A percentile compares a stretch with the other conserved stretches of the same genome.
Conservation (phyloP, 1,139 yeast genomes). For the Entelexis paramagnoliae region DNA sequence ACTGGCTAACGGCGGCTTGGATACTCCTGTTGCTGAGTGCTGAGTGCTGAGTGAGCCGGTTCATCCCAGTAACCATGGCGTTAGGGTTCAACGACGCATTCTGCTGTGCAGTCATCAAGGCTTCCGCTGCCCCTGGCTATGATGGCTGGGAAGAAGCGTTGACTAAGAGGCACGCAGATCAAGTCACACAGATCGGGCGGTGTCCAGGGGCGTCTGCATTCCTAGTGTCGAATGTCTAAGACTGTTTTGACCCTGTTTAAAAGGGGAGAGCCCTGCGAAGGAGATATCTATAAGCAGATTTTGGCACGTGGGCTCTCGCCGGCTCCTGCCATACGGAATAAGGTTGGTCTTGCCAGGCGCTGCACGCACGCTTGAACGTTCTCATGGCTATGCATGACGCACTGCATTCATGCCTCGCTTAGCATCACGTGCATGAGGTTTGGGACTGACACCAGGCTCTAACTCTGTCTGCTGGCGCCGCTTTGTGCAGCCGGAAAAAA, state of each 20-base stretch:
- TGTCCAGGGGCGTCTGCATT: not conserved
- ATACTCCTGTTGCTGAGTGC: not conserved
- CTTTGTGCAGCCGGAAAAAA: too few species aligned
- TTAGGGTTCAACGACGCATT: slow-evolving; percentile 3
- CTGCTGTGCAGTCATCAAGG: not conserved
- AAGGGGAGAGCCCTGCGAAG: too few species aligned
- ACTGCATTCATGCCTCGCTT: not conserved
- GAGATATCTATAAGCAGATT: too few species aligned
- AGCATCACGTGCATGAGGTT: not conserved
- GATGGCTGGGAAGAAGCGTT: not conserved
- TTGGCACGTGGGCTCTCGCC: too few species aligned
- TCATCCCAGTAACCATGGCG: not conserved
- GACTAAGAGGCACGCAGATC: not conserved
- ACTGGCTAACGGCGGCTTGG: not conserved
- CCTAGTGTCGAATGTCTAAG: not conserved
- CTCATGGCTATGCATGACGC: not conserved
- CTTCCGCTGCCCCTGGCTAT: not conserved
- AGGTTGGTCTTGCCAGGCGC: not conserved
- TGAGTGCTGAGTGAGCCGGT: slow-evolving; percentile 5
- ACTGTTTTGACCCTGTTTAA: too few species aligned
- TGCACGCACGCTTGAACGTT: too few species aligned
- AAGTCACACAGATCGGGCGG: not conserved
- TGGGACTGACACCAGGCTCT: not conserved
- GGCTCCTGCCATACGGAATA: too few species aligned
- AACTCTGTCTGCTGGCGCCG: too few species aligned